phyloP scores from a whole-genome alignment of 495 filamentous ascomycete species.

The Chaetomidium leptoderma region DNA sequence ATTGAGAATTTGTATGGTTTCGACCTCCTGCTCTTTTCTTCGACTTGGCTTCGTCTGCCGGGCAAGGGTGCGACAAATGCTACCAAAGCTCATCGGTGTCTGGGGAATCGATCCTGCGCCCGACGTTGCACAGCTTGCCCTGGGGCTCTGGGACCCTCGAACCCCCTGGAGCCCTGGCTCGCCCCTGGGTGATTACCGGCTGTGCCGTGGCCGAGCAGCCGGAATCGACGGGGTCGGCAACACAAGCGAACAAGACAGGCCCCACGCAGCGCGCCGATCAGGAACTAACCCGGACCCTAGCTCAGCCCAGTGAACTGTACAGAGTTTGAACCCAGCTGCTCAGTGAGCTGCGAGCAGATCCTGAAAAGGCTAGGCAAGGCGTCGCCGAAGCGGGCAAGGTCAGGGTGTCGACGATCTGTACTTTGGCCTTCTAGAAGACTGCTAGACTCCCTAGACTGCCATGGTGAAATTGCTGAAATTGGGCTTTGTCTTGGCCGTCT shows the following conservation, averaged over 20 bases:
- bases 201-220: conserved; percentile 32
- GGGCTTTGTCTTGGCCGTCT: conserved; percentile 11
- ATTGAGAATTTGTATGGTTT: background rate
- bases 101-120: background rate
- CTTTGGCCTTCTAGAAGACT: conserved; percentile 10
- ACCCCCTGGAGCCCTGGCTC: background rate
- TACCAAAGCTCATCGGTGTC: conserved; percentile 5
- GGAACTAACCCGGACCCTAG: background rate
- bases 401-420: background rate
- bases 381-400: conserved; percentile 8
- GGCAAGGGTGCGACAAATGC: background rate
- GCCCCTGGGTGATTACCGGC: conserved; percentile 20
- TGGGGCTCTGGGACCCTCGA: background rate
- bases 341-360: no score
- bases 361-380: conserved; percentile 2
- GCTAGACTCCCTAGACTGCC: no score
- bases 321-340: no score
- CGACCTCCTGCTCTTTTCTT: background rate
- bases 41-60: background rate
- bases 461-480: background rate
- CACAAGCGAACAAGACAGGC: conserved; percentile 4
- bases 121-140: conserved; percentile 6
- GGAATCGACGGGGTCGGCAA: conserved; percentile 18
- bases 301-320: no score
- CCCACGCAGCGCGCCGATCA: background rate